Evolutionary conservation across 116 monocot genomes (phyloP), one percentile per base, ranked within the genome.

Genomic region (Iris pallida): DNA sequence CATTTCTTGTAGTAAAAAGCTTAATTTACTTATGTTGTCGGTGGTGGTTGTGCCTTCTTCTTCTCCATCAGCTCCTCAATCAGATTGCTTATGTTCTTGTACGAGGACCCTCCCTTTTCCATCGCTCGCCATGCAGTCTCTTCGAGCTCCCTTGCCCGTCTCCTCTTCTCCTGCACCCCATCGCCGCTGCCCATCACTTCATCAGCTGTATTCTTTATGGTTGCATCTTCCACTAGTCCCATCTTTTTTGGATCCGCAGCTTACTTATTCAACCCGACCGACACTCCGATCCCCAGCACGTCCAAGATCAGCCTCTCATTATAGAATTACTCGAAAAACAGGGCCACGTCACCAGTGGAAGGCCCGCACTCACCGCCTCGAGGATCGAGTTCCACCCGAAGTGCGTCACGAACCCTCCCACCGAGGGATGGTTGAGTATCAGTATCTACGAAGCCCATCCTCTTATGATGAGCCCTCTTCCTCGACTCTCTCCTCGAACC

Each of bases 311-410:
- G 14, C 59, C 41, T 66, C 74, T 74, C 74, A 11, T 74, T 74
- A 13, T 70, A 70, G 8, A 70, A 70, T 5, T 75, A 68, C 44
- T 75, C 75, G 5, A 62, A 68, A 8, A 15, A 55, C n/a, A 68
- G 16, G 68, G 75, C 75, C 75, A 75, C 2, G 75, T 69, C 13
- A 55, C 46, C 49, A 75, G 20, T 7, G 66, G 66, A n/a, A 66
- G n/a, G 4, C 66, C 66, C 41, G 66, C 66, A n/a, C 53, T 53
- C 6, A 66, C 42, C 17, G 56, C 70, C 43, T 80, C 80, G 12
- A 74, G 7, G 6, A 46, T 40, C 19, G 82, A 82, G 67, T 82
- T 82, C 82, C 82, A 82, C 7, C 82, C 82, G 65, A 77, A 82
- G 65, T 82, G 82, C 17, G 82, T 82, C 65, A 82, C 11, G 66